Conservation (phyloP, 495 filamentous ascomycete species). For the Sordaria brevicollis region DNA sequence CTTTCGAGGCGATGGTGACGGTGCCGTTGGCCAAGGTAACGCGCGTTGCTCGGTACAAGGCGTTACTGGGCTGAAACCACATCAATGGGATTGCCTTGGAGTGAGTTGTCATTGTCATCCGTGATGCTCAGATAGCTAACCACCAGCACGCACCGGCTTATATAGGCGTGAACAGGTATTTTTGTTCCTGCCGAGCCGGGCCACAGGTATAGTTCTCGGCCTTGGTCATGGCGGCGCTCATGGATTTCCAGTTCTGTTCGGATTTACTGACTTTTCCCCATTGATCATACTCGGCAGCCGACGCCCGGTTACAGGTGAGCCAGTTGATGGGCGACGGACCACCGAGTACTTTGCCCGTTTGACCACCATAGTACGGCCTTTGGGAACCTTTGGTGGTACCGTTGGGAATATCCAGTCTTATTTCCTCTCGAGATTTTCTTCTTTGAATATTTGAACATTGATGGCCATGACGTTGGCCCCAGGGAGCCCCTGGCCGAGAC, state of each 20-base stretch:
- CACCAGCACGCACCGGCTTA: slow-evolving; percentile 23
- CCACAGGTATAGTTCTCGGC: slow-evolving; percentile 23
- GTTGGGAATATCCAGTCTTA: slow-evolving; percentile 48
- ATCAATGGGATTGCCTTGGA: slow-evolving; percentile 27
- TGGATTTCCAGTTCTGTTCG: slow-evolving; percentile 45
- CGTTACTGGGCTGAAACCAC: slow-evolving; percentile 29
- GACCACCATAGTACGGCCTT: slow-evolving; percentile 19
- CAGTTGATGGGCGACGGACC: slow-evolving; percentile 31
- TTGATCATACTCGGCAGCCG: slow-evolving; percentile 43
- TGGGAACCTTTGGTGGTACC: slow-evolving; percentile 29
- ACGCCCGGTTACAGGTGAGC: slow-evolving; percentile 44
- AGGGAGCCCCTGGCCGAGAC: slow-evolving; percentile 44
- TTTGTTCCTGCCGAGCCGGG: slow-evolving; percentile 1
- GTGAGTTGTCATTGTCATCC: slow-evolving; percentile 20
- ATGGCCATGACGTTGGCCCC: slow-evolving; percentile 42
- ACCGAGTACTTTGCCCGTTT: slow-evolving; percentile 41
- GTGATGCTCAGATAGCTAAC: slow-evolving; percentile 20
- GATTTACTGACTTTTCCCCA: slow-evolving; percentile 45
- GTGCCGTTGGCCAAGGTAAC: slow-evolving; percentile 19
- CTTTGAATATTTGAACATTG: slow-evolving; percentile 31
- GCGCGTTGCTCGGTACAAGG: slow-evolving; percentile 11
- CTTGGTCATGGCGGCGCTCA: slow-evolving; percentile 25
- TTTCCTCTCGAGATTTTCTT: slow-evolving; percentile 27
- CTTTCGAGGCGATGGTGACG: slow-evolving; percentile 28
- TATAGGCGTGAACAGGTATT: slow-evolving; percentile 22